These are phyloP conservation scores for Hypomyces perniciosus DNA, from an alignment of 2,329 filamentous ascomycete genomes.

Conservation along the genomic window DNA sequence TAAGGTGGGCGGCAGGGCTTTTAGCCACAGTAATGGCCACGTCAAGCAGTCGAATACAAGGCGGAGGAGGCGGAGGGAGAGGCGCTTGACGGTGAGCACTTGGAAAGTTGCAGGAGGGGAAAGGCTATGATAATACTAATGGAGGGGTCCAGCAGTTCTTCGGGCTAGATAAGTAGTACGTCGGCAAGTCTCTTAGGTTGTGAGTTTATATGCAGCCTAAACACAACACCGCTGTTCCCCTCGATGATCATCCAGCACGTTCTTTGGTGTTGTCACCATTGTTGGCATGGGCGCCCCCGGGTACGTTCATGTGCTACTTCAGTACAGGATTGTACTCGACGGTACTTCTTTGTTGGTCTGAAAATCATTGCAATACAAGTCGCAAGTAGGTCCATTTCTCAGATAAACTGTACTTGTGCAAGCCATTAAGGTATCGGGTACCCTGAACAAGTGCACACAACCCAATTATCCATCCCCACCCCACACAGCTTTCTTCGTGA, in stretches of 20 bases:
- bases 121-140: background rate
- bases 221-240: background rate
- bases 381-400: no score
- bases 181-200: constrained; percentile 1
- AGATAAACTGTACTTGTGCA: no score
- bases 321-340: no score
- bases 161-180: background rate
- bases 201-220: constrained; percentile 2
- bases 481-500: no score
- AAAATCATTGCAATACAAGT: no score
- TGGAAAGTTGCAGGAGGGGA: background rate
- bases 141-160: background rate
- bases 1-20: no score
- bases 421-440: no score
- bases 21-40: no score
- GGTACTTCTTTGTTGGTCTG: no score
- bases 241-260: constrained; percentile 9
- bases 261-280: background rate
- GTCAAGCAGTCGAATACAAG: no score
- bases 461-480: no score
- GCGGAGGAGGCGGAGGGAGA: background rate
- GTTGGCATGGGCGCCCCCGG: background rate
- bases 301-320: constrained; percentile 7
- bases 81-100: background rate
- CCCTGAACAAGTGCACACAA: no score